These are phyloP conservation scores for Begonia loranthoides DNA, from an alignment of 306 rosid species.

Conservation along the genomic window DNA sequence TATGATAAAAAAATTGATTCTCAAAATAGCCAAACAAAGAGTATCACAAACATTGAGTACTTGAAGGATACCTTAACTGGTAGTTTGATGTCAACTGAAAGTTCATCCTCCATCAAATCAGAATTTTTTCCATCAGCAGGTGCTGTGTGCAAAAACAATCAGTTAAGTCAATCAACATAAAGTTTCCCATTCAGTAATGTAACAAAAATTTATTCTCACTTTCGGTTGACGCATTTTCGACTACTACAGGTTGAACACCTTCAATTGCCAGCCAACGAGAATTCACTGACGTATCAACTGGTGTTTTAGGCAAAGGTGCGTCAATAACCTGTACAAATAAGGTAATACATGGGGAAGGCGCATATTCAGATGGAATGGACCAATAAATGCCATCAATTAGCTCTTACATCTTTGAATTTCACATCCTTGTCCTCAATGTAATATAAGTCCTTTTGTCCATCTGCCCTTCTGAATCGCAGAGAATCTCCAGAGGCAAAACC, in stretches of 20 bases:
- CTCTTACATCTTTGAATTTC: slow-evolving; percentile 77
- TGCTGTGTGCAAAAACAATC: slow-evolving; percentile 26
- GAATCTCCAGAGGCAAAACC: slow-evolving; percentile 68
- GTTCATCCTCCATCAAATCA: slow-evolving; percentile 66
- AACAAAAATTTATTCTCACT: slow-evolving; percentile 26
- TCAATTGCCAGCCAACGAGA: slow-evolving; percentile 89
- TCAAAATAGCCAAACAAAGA: slow-evolving; percentile 1
- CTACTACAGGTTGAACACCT: slow-evolving; percentile 86
- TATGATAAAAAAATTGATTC: slow-evolving; percentile 5
- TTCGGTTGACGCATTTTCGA: slow-evolving; percentile 61
- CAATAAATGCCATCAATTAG: slow-evolving; percentile 12
- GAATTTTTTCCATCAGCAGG: slow-evolving; percentile 45
- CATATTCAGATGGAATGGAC: slow-evolving; percentile 7
- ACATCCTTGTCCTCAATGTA: slow-evolving; percentile 88
- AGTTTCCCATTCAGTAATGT: slow-evolving; percentile 5
- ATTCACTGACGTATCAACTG: slow-evolving; percentile 59
- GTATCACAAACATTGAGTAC: no score
- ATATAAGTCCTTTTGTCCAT: slow-evolving; percentile 79
- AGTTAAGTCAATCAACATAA: slow-evolving; percentile 7
- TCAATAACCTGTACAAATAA: slow-evolving; percentile 44
- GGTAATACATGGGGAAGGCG: slow-evolving; percentile 8
- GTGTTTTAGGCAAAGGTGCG: slow-evolving; percentile 59
- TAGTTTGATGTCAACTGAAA: slow-evolving; percentile 49
- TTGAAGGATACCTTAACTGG: slow-evolving; percentile 31
- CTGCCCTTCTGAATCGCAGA: slow-evolving; percentile 67